A percentile compares a stretch with the other conserved stretches of the same genome.
phyloP scores from a whole-genome alignment of 441 rosid species.

The Erodium trifolium region DNA sequence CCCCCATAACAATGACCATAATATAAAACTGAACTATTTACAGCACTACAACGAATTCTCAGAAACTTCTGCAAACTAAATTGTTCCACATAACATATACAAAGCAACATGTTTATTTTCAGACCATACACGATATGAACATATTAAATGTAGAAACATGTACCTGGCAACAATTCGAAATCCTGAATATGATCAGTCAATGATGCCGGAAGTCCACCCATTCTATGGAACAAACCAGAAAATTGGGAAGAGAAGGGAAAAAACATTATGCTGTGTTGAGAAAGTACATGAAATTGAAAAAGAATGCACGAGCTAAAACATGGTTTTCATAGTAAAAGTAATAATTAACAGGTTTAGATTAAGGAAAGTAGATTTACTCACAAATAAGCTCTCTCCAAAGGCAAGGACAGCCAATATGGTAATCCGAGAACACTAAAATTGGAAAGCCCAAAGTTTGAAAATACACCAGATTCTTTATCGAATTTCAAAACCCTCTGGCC shows the following conservation, averaged over 20 bases:
- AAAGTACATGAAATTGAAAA: slow-evolving; percentile 12
- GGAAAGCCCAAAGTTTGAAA: slow-evolving; percentile 54
- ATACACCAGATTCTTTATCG: slow-evolving; percentile 45
- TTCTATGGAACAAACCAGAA: slow-evolving; percentile 34
- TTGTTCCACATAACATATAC: not conserved
- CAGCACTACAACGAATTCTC: not conserved
- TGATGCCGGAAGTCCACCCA: slow-evolving; percentile 34
- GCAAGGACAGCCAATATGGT: slow-evolving; percentile 69
- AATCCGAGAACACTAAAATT: slow-evolving; percentile 76
- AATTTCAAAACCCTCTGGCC: slow-evolving; percentile 67
- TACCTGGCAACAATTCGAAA: slow-evolving; percentile 75
- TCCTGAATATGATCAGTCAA: slow-evolving; percentile 41
- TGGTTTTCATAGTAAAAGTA: not conserved
- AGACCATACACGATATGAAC: not conserved
- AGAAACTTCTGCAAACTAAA: not conserved
- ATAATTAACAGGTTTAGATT: not conserved
- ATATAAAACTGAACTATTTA: not conserved
- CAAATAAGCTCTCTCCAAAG: slow-evolving; percentile 63
- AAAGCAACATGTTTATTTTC: not conserved
- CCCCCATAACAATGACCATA: not conserved
- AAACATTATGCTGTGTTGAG: slow-evolving; percentile 4
- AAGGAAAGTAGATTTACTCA: slow-evolving; percentile 33
- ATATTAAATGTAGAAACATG: not conserved
- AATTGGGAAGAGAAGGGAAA: not conserved
- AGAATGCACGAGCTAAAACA: slow-evolving; percentile 1